Evolutionary conservation across 345 rosid genomes (phyloP).

Genomic region (Camelina sativa): DNA sequence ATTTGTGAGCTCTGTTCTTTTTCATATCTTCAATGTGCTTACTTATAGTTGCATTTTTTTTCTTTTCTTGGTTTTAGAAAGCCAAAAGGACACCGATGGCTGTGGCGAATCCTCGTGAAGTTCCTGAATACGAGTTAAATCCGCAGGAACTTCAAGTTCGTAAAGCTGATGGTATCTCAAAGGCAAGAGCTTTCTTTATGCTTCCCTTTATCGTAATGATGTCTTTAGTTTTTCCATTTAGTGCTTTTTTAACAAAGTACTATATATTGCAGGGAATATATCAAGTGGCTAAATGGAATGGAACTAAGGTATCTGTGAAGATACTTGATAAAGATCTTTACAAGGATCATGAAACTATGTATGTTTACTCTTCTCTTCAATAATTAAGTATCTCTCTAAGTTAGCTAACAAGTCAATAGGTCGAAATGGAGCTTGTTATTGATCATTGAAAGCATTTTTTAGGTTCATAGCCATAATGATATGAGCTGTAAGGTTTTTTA

Average conservation of each 20-base stretch:
- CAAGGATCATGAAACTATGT: constrained; percentile 74
- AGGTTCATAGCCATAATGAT: constrained; percentile 11
- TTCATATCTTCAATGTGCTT: neutral
- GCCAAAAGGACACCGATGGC: constrained; percentile 90
- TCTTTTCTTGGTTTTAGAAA: constrained; percentile 53
- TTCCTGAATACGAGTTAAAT: constrained; percentile 95
- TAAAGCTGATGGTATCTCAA: constrained; percentile 80
- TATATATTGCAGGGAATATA: constrained; percentile 67
- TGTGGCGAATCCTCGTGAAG: constrained; percentile 85
- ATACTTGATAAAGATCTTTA: constrained; percentile 81
- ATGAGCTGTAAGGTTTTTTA: constrained; percentile 8
- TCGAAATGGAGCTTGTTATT: neutral
- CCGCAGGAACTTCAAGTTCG: constrained; percentile 93
- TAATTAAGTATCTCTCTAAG: constrained; percentile 10
- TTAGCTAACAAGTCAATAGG: neutral
- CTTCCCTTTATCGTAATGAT: neutral
- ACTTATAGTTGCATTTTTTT: constrained; percentile 23
- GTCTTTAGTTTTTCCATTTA: constrained; percentile 9
- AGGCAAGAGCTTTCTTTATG: constrained; percentile 53
- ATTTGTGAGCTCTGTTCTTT: constrained; percentile 17
- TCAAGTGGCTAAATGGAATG: constrained; percentile 99
- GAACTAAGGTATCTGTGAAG: constrained; percentile 94
- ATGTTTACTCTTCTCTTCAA: constrained; percentile 38
- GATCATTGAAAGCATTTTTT: constrained; percentile 9
- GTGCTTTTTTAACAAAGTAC: constrained; percentile 21